These are phyloP conservation scores for Aspergillus oerlinghausenensis DNA, from an alignment of 2,329 filamentous ascomycete genomes.

Conservation along the genomic window DNA sequence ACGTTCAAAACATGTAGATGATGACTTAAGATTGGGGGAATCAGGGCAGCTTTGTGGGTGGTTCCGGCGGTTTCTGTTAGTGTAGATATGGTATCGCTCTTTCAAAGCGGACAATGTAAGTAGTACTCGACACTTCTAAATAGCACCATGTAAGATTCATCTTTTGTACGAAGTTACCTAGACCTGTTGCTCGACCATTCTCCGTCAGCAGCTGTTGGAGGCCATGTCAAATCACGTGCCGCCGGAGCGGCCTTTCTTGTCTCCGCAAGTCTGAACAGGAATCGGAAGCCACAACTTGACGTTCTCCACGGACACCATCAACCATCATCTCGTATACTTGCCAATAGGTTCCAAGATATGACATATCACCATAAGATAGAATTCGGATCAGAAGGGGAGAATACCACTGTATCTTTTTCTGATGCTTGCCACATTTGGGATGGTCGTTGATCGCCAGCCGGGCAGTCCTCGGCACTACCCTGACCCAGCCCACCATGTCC, in stretches of 20 bases:
- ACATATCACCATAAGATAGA: neutral
- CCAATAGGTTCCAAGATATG: neutral
- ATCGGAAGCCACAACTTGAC: conserved; percentile 3
- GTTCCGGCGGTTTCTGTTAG: neutral
- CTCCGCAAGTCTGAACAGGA: neutral
- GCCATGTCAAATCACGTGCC: neutral
- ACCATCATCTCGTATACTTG: neutral
- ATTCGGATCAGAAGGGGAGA: neutral
- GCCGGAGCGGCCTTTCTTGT: neutral
- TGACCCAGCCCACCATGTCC: neutral
- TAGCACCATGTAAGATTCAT: neutral
- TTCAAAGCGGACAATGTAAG: neutral
- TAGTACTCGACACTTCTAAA: neutral
- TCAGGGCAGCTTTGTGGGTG: no score
- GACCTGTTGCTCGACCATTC: no score
- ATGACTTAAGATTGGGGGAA: neutral
- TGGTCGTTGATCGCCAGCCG: neutral
- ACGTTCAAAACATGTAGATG: neutral
- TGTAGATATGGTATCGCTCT: neutral
- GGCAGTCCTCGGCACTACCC: neutral
- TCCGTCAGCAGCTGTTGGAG: no score
- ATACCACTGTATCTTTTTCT: neutral
- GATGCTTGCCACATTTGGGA: neutral
- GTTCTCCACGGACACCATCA: neutral
- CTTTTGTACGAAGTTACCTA: neutral